These are phyloP conservation scores for Entonaema liquescens DNA, from an alignment of 495 filamentous ascomycete species.

Conservation along the genomic window DNA sequence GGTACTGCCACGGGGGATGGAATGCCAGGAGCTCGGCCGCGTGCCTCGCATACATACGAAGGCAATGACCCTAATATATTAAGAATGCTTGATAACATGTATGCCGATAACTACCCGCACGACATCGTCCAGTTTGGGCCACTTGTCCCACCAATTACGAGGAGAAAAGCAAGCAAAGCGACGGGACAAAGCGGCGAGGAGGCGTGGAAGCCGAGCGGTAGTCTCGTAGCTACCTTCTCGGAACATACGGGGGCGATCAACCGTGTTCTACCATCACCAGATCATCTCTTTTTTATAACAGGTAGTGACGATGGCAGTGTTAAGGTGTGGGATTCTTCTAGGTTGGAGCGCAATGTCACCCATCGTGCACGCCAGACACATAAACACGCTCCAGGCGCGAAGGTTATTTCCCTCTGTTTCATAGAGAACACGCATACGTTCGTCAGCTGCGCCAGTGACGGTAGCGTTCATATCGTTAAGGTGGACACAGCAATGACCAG, in stretches of 20 bases:
- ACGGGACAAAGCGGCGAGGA: slow-evolving; percentile 57
- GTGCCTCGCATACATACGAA: slow-evolving; percentile 74
- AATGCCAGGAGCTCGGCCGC: slow-evolving; percentile 45
- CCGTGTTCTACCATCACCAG: slow-evolving; percentile 82
- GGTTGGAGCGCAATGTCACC: slow-evolving; percentile 88
- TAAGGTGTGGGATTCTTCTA: slow-evolving; percentile 90
- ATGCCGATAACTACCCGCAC: slow-evolving; percentile 87
- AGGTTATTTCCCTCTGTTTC: slow-evolving; percentile 83
- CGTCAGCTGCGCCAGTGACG: slow-evolving; percentile 87
- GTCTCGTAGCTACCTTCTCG: slow-evolving; percentile 83
- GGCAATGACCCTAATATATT: slow-evolving; percentile 90
- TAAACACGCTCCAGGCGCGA: slow-evolving; percentile 71
- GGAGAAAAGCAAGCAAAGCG: slow-evolving; percentile 67
- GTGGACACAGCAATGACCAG: slow-evolving; percentile 75
- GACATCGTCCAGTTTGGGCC: slow-evolving; percentile 84
- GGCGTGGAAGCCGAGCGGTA: slow-evolving; percentile 85
- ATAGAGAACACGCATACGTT: slow-evolving; percentile 95
- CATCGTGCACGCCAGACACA: slow-evolving; percentile 90
- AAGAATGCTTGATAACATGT: slow-evolving; percentile 86
- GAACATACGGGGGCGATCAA: slow-evolving; percentile 88
- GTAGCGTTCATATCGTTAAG: slow-evolving; percentile 87
- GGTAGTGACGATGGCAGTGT: slow-evolving; percentile 92
- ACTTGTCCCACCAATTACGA: slow-evolving; percentile 73
- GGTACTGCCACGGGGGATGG: slow-evolving; percentile 46
- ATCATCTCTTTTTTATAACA: slow-evolving; percentile 95